Conservation (phyloP, 768 basidiomycete species). For the Boletus patriciae region DNA sequence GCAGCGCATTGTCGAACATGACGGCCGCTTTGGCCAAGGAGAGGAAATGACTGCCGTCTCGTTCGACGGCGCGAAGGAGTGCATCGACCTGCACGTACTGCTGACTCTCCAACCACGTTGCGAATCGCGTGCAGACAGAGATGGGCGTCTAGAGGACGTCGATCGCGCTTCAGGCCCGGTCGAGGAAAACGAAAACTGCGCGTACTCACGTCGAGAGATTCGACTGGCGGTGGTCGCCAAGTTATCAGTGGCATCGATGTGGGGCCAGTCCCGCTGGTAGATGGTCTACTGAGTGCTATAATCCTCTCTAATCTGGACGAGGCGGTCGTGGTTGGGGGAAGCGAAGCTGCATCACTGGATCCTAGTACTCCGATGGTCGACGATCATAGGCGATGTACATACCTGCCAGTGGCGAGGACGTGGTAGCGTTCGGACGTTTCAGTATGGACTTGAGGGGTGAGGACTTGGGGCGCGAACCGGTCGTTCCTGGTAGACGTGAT, state of each 20-base stretch:
- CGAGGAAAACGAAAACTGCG: too few species aligned
- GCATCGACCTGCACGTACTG: neutral
- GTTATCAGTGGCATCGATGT: neutral
- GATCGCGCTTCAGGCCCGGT: neutral
- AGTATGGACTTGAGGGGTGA: slow-evolving; percentile 1
- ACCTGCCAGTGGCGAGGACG: slow-evolving; percentile 7
- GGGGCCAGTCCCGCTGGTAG: neutral
- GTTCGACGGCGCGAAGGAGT: slow-evolving; percentile 22
- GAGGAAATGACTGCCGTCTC: slow-evolving; percentile 19
- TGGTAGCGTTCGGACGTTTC: neutral
- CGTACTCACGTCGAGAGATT: slow-evolving; percentile 13
- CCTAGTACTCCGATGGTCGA: neutral
- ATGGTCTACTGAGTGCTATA: too few species aligned
- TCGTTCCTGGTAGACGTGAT: neutral
- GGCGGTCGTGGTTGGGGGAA: too few species aligned
- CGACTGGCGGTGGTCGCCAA: neutral
- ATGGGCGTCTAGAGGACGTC: slow-evolving; percentile 6
- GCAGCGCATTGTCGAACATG: slow-evolving; percentile 20
- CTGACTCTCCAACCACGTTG: slow-evolving; percentile 19
- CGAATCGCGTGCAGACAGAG: slow-evolving; percentile 16
- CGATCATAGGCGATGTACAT: neutral
- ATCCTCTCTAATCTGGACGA: neutral
- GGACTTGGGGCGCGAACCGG: neutral
- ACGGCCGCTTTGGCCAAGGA: slow-evolving; percentile 17
- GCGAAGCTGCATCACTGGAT: neutral